phyloP scores from a whole-genome alignment of 345 rosid genomes.

The Carallia pectinifolia region DNA sequence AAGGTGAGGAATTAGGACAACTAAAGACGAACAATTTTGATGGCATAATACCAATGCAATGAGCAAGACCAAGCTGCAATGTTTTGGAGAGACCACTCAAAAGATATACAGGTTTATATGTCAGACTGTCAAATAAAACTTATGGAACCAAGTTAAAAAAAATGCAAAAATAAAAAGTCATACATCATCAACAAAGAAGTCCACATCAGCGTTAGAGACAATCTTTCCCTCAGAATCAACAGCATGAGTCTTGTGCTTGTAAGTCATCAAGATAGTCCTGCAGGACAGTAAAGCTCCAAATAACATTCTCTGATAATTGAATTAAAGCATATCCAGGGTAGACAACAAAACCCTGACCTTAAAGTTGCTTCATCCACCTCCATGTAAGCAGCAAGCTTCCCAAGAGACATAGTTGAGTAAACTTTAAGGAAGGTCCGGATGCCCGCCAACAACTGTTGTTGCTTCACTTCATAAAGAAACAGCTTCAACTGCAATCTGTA shows the following conservation, averaged over 20 bases:
- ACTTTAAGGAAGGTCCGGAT: conserved; percentile 83
- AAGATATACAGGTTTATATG: too few species aligned
- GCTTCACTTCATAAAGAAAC: conserved; percentile 92
- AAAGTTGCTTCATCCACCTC: conserved; percentile 90
- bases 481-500: conserved; percentile 92
- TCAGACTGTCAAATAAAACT: neutral
- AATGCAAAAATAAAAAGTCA: conserved; percentile 10
- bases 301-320: neutral
- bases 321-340: neutral
- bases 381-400: conserved; percentile 87
- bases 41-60: too few species aligned
- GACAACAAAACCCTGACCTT: conserved; percentile 42
- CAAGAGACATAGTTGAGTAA: conserved; percentile 78
- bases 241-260: conserved; percentile 97
- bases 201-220: conserved; percentile 83
- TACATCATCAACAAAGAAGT: conserved; percentile 88
- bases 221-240: conserved; percentile 77
- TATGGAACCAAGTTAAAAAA: neutral
- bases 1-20: too few species aligned
- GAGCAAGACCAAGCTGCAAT: neutral
- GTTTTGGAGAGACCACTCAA: neutral
- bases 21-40: too few species aligned
- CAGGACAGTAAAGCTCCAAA: conserved; percentile 10
- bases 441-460: conserved; percentile 81
- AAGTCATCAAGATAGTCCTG: conserved; percentile 91